These are phyloP conservation scores for Phaeodactylum tricornutum DNA, from an alignment of 108 stramenopile species.

Conservation along the genomic window DNA sequence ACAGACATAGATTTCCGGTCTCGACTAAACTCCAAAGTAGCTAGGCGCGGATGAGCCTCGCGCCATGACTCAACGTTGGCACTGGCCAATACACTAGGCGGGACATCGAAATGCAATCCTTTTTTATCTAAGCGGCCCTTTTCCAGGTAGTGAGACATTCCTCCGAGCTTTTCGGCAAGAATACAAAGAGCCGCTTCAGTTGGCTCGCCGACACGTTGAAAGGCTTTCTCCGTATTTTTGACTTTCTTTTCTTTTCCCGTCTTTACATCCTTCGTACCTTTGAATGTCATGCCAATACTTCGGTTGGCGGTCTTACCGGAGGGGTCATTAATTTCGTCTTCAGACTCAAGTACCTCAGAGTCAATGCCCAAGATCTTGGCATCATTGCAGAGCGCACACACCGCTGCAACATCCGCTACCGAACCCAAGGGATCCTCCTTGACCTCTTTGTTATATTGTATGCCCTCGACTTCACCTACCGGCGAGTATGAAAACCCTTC, in stretches of 20 bases:
- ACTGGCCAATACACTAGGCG: conserved; percentile 42
- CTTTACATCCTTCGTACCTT: conserved; percentile 3
- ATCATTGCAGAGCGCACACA: conserved; percentile 79
- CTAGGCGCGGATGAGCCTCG: conserved; percentile 41
- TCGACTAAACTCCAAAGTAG: conserved; percentile 91
- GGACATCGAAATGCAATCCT: conserved; percentile 10
- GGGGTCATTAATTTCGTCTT: conserved; percentile 14
- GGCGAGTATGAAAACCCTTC: conserved; percentile 76
- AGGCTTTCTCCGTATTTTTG: conserved; percentile 24
- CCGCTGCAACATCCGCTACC: conserved; percentile 57
- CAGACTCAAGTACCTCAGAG: conserved; percentile 3
- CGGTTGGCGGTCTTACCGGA: conserved; percentile 4
- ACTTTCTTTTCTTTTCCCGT: conserved; percentile 5
- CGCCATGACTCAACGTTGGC: conserved; percentile 67
- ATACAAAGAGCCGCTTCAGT: conserved; percentile 95
- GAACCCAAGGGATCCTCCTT: conserved; percentile 30
- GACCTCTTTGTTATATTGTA: conserved; percentile 31
- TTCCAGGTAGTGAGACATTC: conserved; percentile 15
- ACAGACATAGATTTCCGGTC: conserved; percentile 80
- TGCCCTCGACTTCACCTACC: conserved; percentile 53
- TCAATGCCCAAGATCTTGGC: conserved; percentile 58
- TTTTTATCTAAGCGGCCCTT: conserved; percentile 2
- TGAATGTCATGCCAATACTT: neutral
- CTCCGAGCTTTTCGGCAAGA: conserved; percentile 86
- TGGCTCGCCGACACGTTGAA: conserved; percentile 87